A percentile compares a stretch with the other conserved stretches of the same genome.
These are phyloP conservation scores for Brassica incana DNA, from an alignment of 345 rosid species.

Conservation along the genomic window DNA sequence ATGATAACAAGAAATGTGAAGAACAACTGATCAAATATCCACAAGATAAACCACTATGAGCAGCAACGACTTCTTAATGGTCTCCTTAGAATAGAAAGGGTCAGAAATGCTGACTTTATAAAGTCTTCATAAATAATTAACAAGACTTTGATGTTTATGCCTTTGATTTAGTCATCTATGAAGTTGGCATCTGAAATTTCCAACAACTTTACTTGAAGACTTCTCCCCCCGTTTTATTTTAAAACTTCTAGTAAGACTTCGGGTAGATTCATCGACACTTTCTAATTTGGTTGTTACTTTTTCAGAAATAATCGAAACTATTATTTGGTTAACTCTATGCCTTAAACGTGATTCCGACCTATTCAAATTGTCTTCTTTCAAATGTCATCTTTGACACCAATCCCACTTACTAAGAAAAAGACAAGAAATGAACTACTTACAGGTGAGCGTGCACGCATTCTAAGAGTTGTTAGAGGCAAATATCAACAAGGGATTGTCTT, in stretches of 20 bases:
- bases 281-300: slow-evolving; percentile 3
- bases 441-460: background rate
- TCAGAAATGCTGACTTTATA: background rate
- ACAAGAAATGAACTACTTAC: slow-evolving; percentile 13
- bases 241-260: slow-evolving; percentile 11
- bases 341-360: background rate
- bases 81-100: background rate
- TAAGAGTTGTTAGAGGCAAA: background rate
- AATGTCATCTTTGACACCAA: background rate
- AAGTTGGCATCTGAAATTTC: slow-evolving; percentile 19
- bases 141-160: slow-evolving; percentile 5
- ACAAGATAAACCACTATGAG: background rate
- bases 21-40: background rate
- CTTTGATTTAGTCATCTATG: background rate
- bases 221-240: background rate
- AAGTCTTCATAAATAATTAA: background rate
- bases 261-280: background rate
- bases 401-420: background rate
- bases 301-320: background rate
- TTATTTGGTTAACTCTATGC: background rate
- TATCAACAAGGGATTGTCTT: background rate
- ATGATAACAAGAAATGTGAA: background rate
- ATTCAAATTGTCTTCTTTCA: background rate
- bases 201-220: slow-evolving; percentile 10
- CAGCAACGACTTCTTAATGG: background rate